Evolutionary conservation across 805 yeast species (phyloP).

Genomic region (Suhomyces kilbournensis): DNA sequence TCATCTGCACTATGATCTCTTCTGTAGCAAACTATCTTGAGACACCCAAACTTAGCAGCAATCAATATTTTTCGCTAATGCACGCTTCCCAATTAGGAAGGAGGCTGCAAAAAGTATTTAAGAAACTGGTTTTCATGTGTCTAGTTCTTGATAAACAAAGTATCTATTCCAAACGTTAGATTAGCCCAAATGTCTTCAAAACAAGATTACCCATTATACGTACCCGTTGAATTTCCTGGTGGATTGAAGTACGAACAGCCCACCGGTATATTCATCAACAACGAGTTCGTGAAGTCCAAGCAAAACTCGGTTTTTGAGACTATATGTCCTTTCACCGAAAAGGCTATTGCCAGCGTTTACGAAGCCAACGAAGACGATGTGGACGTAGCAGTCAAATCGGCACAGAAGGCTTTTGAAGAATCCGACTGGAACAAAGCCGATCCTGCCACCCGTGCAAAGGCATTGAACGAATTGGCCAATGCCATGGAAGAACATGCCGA

Average conservation of each 20-base stretch:
- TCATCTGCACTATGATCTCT: background rate
- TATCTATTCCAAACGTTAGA: too few relatives aligned
- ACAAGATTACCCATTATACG: conserved; percentile 33
- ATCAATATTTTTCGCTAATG: background rate
- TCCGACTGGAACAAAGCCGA: conserved; percentile 64
- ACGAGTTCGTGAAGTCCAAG: conserved; percentile 64
- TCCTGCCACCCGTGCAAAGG: conserved; percentile 61
- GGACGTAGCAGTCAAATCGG: conserved; percentile 82
- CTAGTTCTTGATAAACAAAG: too few relatives aligned
- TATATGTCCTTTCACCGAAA: conserved; percentile 67
- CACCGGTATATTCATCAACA: conserved; percentile 83
- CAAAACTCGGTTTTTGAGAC: conserved; percentile 58
- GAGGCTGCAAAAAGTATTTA: background rate
- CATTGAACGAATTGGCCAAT: conserved; percentile 71
- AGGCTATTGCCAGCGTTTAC: conserved; percentile 61
- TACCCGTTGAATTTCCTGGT: conserved; percentile 59
- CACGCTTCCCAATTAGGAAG: background rate
- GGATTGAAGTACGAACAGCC: conserved; percentile 76
- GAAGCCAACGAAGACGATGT: conserved; percentile 78
- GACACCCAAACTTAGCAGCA: background rate
- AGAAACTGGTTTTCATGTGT: background rate
- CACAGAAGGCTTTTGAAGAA: conserved; percentile 65
- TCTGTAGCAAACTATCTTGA: background rate
- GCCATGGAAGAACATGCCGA: conserved; percentile 53
- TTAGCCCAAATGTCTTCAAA: background rate